These are phyloP conservation scores for Rheum nobile DNA, from an alignment of 148 eudicot species.

Conservation along the genomic window DNA sequence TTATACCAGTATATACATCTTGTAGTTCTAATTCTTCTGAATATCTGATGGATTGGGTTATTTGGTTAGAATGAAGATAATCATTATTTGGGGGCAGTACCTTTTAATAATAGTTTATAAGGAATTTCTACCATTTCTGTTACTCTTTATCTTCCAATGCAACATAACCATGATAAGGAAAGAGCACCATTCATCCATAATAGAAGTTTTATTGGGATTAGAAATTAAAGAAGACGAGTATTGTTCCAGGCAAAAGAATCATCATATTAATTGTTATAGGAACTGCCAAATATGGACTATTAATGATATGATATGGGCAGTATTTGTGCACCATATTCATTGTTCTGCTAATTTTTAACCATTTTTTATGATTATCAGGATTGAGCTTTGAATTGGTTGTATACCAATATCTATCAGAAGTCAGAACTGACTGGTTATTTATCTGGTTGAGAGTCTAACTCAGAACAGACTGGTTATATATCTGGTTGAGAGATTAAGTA, in stretches of 20 bases:
- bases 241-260: background rate
- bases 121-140: background rate
- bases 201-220: background rate
- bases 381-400: background rate
- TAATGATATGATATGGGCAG: background rate
- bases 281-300: background rate
- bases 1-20: background rate
- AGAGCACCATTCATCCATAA: background rate
- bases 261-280: background rate
- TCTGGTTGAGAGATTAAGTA: background rate
- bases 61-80: background rate
- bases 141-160: background rate
- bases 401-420: background rate
- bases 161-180: background rate
- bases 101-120: background rate
- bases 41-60: background rate
- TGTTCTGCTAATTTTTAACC: background rate
- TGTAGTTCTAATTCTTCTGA: no score
- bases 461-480: background rate
- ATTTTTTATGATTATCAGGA: background rate
- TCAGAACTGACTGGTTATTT: no score
- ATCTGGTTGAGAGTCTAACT: no score
- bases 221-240: background rate
- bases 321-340: background rate
- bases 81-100: background rate